Percentiles rank a stretch among this genome's conserved stretches.
Evolutionary conservation across 306 rosid genomes (phyloP).

Genomic region (Gillenia trifoliata): DNA sequence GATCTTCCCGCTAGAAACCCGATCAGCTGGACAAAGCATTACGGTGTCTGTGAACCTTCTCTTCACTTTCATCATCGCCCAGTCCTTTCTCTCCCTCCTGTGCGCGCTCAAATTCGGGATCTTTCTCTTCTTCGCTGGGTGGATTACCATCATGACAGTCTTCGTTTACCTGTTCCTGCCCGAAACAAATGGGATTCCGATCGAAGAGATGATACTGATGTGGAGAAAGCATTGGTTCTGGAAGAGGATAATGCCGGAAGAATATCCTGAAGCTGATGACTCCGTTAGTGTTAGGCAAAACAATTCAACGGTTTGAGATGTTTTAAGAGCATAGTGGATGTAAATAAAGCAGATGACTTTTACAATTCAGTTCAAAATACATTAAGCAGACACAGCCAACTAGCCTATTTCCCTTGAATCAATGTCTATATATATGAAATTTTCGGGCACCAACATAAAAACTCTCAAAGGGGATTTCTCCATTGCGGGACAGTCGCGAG

Average conservation of each 20-base stretch:
- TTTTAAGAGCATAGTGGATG: neutral
- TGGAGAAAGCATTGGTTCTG: constrained; percentile 72
- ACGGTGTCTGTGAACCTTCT: constrained; percentile 66
- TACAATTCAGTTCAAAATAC: neutral
- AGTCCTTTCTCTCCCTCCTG: constrained; percentile 50
- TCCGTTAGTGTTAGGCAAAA: neutral
- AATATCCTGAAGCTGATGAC: constrained; percentile 27
- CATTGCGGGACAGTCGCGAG: too few relatives aligned
- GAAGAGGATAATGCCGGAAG: constrained; percentile 43
- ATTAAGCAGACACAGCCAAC: neutral
- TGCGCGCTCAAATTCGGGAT: constrained; percentile 49
- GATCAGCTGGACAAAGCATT: constrained; percentile 71
- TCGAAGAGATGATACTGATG: constrained; percentile 50
- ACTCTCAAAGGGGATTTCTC: too few relatives aligned
- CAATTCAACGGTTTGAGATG: neutral
- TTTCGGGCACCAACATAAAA: too few relatives aligned
- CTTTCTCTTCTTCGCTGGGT: constrained; percentile 66
- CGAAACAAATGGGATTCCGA: constrained; percentile 69
- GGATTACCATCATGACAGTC: constrained; percentile 60
- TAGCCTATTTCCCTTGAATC: neutral
- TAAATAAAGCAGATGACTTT: neutral
- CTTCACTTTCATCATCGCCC: constrained; percentile 57
- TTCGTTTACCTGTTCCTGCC: constrained; percentile 54
- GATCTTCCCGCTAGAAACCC: constrained; percentile 54
- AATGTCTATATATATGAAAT: too few relatives aligned